A percentile compares a stretch with the other conserved stretches of the same genome.
Evolutionary conservation across 2,329 filamentous ascomycete genomes (phyloP).

Genomic region (Pleoardoris graminearum): DNA sequence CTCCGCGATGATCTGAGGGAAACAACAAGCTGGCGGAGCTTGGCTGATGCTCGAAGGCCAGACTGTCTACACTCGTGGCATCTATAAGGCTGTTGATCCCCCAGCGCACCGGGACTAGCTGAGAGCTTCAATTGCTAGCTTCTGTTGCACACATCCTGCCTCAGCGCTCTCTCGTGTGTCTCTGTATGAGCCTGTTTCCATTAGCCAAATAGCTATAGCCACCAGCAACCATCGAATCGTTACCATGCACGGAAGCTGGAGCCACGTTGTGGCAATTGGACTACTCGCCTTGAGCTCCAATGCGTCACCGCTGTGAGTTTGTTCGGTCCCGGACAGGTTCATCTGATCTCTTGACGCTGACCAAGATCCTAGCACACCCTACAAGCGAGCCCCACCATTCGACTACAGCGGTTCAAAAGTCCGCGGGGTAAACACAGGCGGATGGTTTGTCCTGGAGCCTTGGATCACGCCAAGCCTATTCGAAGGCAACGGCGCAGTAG

Average conservation of each 20-base stretch:
- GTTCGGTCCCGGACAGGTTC: too few relatives aligned
- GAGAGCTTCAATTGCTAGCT: conserved; percentile 12
- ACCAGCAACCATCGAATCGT: conserved; percentile 10
- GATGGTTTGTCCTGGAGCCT: conserved; percentile 66
- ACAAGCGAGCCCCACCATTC: conserved; percentile 49
- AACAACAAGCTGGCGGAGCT: too few relatives aligned
- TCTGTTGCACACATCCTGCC: conserved; percentile 13
- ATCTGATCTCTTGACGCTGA: conserved; percentile 14
- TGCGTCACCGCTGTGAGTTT: conserved; percentile 38
- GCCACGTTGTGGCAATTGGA: conserved; percentile 29
- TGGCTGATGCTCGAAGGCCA: too few relatives aligned
- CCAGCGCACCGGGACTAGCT: conserved; percentile 4
- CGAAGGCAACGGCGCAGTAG: conserved; percentile 56
- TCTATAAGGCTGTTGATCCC: conserved; percentile 21
- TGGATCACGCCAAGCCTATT: conserved; percentile 68
- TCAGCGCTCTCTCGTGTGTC: conserved; percentile 3
- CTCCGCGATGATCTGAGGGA: conserved; percentile 20
- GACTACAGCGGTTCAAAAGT: conserved; percentile 60
- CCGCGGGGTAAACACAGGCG: conserved; percentile 67
- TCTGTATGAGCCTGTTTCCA: conserved; percentile 17
- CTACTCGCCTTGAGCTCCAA: conserved; percentile 36
- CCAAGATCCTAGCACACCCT: conserved; percentile 20
- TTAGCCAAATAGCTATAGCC: conserved; percentile 10
- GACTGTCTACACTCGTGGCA: too few relatives aligned
- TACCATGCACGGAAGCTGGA: conserved; percentile 36